phyloP scores from a whole-genome alignment of 345 rosid species.

The Firmiana major region DNA sequence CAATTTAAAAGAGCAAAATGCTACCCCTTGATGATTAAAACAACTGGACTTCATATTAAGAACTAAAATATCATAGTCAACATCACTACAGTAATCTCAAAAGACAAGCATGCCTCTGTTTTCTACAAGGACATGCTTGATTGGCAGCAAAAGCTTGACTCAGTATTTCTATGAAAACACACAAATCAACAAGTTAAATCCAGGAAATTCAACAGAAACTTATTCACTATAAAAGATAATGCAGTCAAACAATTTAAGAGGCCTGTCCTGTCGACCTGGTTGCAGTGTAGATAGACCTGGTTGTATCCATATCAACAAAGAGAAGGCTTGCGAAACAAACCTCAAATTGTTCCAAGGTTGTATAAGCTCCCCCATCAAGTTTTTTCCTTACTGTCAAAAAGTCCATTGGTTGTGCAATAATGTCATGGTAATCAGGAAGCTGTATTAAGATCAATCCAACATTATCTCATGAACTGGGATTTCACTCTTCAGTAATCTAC shows the following conservation, averaged over 20 bases:
- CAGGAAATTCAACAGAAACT: not conserved
- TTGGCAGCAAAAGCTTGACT: not conserved
- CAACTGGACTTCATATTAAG: not conserved
- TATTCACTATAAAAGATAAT: not conserved
- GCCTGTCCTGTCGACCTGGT: not conserved
- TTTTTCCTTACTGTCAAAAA: conserved; percentile 74
- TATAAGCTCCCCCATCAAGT: conserved; percentile 57
- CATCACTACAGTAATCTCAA: not conserved
- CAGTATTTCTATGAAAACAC: not conserved
- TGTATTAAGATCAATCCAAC: conserved; percentile 32
- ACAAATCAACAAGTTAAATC: not conserved
- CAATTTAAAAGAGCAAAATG: not conserved
- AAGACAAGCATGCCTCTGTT: not conserved
- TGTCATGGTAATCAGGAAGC: conserved; percentile 97
- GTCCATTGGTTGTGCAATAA: conserved; percentile 84
- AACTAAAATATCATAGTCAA: not conserved
- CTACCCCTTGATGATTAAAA: not conserved
- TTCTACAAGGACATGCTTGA: not conserved
- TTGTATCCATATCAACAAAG: not conserved
- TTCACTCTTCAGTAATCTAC: not conserved
- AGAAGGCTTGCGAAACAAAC: conserved; percentile 29
- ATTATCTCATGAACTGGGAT: conserved; percentile 9
- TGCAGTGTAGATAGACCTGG: not conserved
- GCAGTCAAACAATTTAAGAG: not conserved
- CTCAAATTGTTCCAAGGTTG: conserved; percentile 84